A percentile compares a stretch with the other conserved stretches of the same genome.
These are phyloP conservation scores for Benincasa hispida DNA, from an alignment of 306 rosid genomes.

Conservation along the genomic window DNA sequence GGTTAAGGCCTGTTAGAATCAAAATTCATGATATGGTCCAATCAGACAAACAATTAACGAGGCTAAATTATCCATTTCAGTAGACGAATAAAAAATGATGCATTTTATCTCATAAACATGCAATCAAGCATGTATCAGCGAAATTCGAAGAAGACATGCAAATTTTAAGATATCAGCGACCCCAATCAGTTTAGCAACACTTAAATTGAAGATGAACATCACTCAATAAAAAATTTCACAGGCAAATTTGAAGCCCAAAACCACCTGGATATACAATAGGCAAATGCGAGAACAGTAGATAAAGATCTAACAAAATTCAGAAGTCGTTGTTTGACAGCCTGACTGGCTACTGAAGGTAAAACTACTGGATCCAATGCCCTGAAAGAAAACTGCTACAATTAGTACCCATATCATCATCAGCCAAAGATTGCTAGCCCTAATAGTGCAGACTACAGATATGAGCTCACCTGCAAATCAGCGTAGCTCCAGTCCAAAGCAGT, in stretches of 20 bases:
- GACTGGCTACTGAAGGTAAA: constrained; percentile 69
- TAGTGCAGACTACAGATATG: constrained; percentile 2
- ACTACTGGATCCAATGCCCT: constrained; percentile 84
- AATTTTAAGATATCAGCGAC: neutral
- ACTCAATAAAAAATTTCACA: neutral
- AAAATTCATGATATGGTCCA: constrained; percentile 5
- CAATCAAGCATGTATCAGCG: neutral
- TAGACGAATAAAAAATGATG: neutral
- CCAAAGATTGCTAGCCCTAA: neutral
- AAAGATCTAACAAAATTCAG: constrained; percentile 63
- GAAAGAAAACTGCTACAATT: constrained; percentile 22
- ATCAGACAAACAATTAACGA: neutral
- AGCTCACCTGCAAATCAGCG: constrained; percentile 73
- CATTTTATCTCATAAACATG: neutral
- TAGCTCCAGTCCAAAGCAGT: constrained; percentile 79
- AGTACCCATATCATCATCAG: constrained; percentile 12
- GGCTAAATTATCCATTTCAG: neutral
- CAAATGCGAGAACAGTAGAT: constrained; percentile 84
- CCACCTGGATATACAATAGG: constrained; percentile 82
- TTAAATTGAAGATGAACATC: neutral
- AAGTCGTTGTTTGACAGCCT: constrained; percentile 75
- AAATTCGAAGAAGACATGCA: neutral
- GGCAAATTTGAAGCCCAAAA: neutral
- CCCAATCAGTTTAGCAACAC: neutral
- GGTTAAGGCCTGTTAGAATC: constrained; percentile 14